Percentiles rank a stretch among this genome's conserved stretches.
These are phyloP conservation scores for Dalbergia oliveri DNA, from an alignment of 306 rosid species.

Conservation along the genomic window DNA sequence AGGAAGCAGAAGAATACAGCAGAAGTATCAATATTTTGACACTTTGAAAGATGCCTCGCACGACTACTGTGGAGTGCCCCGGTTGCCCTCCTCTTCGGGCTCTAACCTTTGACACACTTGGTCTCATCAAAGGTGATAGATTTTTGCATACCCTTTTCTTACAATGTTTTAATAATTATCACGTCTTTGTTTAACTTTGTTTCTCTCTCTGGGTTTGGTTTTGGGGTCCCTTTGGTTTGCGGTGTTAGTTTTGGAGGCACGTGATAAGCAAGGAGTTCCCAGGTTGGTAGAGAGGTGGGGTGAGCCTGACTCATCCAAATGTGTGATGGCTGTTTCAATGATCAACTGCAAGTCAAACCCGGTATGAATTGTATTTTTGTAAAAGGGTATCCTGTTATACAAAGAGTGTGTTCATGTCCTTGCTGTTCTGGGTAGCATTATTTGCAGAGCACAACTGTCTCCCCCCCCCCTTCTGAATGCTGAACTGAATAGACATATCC, in stretches of 20 bases:
- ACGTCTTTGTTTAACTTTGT: neutral
- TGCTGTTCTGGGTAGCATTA: neutral
- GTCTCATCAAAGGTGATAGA: constrained; percentile 79
- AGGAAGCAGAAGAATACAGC: constrained; percentile 29
- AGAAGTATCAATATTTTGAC: neutral
- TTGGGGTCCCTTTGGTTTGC: constrained; percentile 15
- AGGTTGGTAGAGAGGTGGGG: constrained; percentile 89
- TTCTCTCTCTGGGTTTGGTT: neutral
- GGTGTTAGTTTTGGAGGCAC: constrained; percentile 72
- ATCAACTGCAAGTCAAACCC: constrained; percentile 65
- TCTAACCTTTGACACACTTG: constrained; percentile 85
- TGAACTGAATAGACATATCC: neutral
- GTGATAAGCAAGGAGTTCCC: constrained; percentile 60
- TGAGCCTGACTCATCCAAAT: constrained; percentile 72
- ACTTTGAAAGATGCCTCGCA: constrained; percentile 80
- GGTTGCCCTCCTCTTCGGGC: constrained; percentile 96
- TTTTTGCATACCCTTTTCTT: neutral
- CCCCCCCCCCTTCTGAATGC: neutral
- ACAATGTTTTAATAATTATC: neutral
- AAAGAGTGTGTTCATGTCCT: no score
- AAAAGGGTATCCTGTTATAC: neutral
- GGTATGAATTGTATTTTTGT: constrained; percentile 51
- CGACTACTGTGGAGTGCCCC: constrained; percentile 70
- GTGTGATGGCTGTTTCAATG: constrained; percentile 71
- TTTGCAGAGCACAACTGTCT: neutral